phyloP scores from a whole-genome alignment of 2,329 filamentous ascomycete genomes.

The Endothia cerciana region DNA sequence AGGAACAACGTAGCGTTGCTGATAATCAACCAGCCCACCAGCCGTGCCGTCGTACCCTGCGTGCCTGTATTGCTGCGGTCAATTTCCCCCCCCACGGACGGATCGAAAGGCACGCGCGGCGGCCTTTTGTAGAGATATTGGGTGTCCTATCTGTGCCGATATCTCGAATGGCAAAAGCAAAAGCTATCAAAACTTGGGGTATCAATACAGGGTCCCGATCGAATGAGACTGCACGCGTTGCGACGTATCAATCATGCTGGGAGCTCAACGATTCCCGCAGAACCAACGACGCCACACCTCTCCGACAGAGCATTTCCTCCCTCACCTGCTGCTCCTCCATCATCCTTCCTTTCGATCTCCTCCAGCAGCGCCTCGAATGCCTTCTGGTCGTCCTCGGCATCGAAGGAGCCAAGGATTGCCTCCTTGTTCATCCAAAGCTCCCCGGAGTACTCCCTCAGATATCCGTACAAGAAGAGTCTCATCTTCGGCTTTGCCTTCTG shows the following conservation, averaged over 20 bases:
- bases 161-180: neutral
- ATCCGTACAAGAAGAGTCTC: slow-evolving; percentile 26
- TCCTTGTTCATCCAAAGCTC: slow-evolving; percentile 31
- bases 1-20: neutral
- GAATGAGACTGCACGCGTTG: neutral
- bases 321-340: neutral
- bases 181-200: neutral
- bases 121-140: neutral
- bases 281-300: neutral
- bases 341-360: slow-evolving; percentile 10
- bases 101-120: neutral
- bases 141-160: neutral
- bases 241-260: neutral
- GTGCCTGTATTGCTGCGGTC: neutral
- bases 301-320: neutral
- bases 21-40: neutral
- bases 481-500: slow-evolving; percentile 20
- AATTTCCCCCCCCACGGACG: neutral
- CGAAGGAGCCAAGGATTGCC: slow-evolving; percentile 23
- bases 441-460: slow-evolving; percentile 27
- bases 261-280: slow-evolving; percentile 2
- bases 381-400: slow-evolving; percentile 24
- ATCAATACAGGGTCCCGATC: neutral
- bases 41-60: neutral
- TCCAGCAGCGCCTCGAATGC: slow-evolving; percentile 19